These are phyloP conservation scores for Hyphopichia burtonii DNA, from an alignment of 1,139 yeast genomes.

Conservation along the genomic window DNA sequence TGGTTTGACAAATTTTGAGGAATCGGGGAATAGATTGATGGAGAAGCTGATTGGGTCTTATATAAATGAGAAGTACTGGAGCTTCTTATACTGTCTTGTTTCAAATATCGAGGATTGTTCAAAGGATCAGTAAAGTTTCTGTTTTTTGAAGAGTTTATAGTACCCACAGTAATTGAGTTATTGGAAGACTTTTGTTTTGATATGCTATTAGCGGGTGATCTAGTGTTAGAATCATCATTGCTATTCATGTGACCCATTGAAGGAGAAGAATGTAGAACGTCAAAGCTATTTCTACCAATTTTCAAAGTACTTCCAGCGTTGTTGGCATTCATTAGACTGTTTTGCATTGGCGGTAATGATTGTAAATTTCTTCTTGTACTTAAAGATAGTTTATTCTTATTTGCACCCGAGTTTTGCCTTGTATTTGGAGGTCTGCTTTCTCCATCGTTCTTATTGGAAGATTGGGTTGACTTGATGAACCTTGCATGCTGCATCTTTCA, in stretches of 20 bases:
- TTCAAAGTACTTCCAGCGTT: slow-evolving; percentile 9
- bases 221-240: not conserved
- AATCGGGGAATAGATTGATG: not conserved
- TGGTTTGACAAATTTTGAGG: slow-evolving; percentile 1
- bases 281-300: slow-evolving; percentile 7
- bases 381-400: not conserved
- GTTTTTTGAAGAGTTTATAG: not conserved
- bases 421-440: slow-evolving; percentile 2
- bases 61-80: not conserved
- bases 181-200: not conserved
- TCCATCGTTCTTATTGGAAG: not conserved
- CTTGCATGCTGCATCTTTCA: slow-evolving; percentile 10
- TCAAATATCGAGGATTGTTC: not conserved
- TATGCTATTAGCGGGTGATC: not conserved
- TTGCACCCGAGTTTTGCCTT: not conserved
- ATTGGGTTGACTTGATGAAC: slow-evolving; percentile 2
- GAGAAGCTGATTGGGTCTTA: not conserved
- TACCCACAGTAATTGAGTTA: not conserved
- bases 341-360: slow-evolving; percentile 1
- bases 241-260: not conserved
- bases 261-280: slow-evolving; percentile 1
- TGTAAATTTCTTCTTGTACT: slow-evolving; percentile 1
- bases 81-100: slow-evolving; percentile 1
- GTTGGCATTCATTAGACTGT: slow-evolving; percentile 18
- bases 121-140: slow-evolving; percentile 4